Evolutionary conservation across 352 stramenopile species (phyloP), one percentile per base, ranked within the genome.

Genomic region (Phytopythium cucurbitacearum): DNA sequence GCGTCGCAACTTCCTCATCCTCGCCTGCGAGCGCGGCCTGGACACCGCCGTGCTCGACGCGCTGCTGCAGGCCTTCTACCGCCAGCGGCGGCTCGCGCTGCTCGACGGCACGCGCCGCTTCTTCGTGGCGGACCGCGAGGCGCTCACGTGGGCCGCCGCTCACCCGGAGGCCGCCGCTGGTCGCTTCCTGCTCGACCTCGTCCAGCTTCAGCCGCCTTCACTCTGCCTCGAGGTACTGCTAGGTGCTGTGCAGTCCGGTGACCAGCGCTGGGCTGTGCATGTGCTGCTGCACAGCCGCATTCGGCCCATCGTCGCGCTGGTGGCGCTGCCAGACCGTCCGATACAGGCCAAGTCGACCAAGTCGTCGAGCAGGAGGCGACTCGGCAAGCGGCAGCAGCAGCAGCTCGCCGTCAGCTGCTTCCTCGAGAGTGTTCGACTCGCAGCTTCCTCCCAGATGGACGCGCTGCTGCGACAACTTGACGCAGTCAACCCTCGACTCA

Each of bases 1-100:
- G 12, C 48, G 34, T 36, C 48, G 48, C 37, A 53, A 53, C 48
- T 21, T 53, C 36, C 48, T 53, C 15, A 53, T 53, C 37, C 48
- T 53, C 35, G 48, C 48, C 0, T 53, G 48, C 21, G 48, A 53
- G 37, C 48, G 48, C 37, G 48, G 48, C 35, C 12, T 45, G 35
- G 48, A 53, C 48, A 16, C 40, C 15, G 48, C 36, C 15, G 48
- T 53, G 8, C n/a, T 53, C 37, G 35, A 35, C 48, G 43, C 36
- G 15, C 48, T 53, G 34, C 48, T 53, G 35, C 36, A 32, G 3
- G 48, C 48, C 36, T 53, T 53, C 36, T 53, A 53, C 48, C 48
- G 48, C 48, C 48, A 53, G 48, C 48, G 48, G 6, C 16, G 48
- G 5, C 48, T 53, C 48, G 48, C 48, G 48, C 36, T 53, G 9